Evolutionary conservation across 371 early-diverging fungal genomes (phyloP).

Genomic region (Saksenaea vasiformis): DNA sequence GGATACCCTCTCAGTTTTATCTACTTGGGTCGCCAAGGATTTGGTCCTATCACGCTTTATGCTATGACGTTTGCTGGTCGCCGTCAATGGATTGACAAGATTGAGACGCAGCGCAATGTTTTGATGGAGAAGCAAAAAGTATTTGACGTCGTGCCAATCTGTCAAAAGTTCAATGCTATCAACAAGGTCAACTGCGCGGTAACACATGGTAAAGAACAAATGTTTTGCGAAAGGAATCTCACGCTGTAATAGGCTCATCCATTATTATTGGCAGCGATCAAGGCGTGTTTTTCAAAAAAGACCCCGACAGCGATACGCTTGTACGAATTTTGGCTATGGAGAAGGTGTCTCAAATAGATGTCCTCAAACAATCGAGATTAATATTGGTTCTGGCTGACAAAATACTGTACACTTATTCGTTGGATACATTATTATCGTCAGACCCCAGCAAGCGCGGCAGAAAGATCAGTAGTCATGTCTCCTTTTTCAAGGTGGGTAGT

Average conservation of each 20-base stretch:
- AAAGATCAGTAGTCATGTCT: conserved; percentile 78
- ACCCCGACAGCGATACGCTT: conserved; percentile 32
- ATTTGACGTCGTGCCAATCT: conserved; percentile 56
- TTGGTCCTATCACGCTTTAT: conserved; percentile 65
- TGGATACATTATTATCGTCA: conserved; percentile 63
- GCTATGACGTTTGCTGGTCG: conserved; percentile 73
- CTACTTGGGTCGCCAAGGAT: conserved; percentile 73
- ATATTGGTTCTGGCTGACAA: conserved; percentile 85
- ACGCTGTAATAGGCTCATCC: conserved; percentile 20
- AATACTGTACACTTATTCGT: conserved; percentile 72
- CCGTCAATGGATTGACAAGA: conserved; percentile 81
- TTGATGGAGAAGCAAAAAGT: conserved; percentile 56
- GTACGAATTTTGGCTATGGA: conserved; percentile 72
- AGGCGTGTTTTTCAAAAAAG: conserved; percentile 47
- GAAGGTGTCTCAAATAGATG: conserved; percentile 85
- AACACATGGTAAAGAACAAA: conserved; percentile 22
- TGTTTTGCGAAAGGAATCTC: not conserved
- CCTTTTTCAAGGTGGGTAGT: conserved; percentile 89
- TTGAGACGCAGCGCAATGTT: conserved; percentile 68
- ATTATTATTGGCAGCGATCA: conserved; percentile 46
- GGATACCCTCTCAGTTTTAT: conserved; percentile 68
- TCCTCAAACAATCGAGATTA: conserved; percentile 72
- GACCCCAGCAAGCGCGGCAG: conserved; percentile 57
- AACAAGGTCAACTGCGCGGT: conserved; percentile 33
- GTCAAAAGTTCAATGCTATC: conserved; percentile 21